These are phyloP conservation scores for Gigaspora rosea DNA, from an alignment of 192 early-diverging fungal species.

Conservation along the genomic window DNA sequence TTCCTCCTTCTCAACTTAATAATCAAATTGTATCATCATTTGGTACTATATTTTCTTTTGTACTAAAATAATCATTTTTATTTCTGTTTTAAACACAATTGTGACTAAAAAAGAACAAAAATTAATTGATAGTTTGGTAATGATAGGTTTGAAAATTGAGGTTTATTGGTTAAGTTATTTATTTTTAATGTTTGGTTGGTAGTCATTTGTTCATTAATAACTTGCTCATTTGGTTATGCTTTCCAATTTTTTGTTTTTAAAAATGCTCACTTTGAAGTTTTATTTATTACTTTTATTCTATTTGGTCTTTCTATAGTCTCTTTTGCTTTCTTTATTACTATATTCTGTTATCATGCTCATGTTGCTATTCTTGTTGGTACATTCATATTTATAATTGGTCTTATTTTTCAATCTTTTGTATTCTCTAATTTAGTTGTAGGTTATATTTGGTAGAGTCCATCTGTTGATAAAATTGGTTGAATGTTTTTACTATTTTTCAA, in stretches of 20 bases:
- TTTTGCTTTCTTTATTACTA: slow-evolving; percentile 70
- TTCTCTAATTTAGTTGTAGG: slow-evolving; percentile 51
- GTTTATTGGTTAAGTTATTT: slow-evolving; percentile 72
- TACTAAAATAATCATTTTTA: slow-evolving; percentile 57
- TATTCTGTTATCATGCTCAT: slow-evolving; percentile 59
- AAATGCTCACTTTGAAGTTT: slow-evolving; percentile 57
- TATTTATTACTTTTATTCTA: slow-evolving; percentile 67
- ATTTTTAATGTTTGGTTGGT: slow-evolving; percentile 59
- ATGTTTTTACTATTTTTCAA: slow-evolving; percentile 60
- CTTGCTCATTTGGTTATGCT: slow-evolving; percentile 57
- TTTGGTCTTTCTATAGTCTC: slow-evolving; percentile 76
- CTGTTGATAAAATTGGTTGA: slow-evolving; percentile 32
- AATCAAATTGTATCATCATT: slow-evolving; percentile 64
- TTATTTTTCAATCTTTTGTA: slow-evolving; percentile 65
- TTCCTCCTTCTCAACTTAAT: slow-evolving; percentile 51
- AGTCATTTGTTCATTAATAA: slow-evolving; percentile 59
- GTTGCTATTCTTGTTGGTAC: slow-evolving; percentile 73
- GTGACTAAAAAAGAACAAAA: slow-evolving; percentile 75
- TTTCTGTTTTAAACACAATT: slow-evolving; percentile 63
- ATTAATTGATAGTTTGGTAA: slow-evolving; percentile 70
- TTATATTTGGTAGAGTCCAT: slow-evolving; percentile 52
- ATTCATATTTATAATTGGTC: slow-evolving; percentile 77
- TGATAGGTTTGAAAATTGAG: slow-evolving; percentile 71
- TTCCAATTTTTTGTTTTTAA: slow-evolving; percentile 67
- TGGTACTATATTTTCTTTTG: slow-evolving; percentile 59